Conservation (phyloP, 371 early-diverging fungal genomes). For the Lichtheimia hyalospora region DNA sequence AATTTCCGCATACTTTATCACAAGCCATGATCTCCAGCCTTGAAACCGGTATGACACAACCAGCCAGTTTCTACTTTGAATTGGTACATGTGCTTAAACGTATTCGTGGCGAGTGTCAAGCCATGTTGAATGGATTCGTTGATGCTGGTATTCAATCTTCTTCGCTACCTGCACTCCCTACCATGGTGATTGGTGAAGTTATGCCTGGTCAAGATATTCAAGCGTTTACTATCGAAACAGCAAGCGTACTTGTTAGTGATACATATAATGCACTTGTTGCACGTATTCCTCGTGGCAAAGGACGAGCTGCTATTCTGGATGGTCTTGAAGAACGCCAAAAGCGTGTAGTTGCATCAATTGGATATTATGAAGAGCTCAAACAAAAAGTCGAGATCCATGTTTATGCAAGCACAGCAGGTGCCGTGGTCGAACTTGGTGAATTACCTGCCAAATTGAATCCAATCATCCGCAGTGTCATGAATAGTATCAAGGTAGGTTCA, state of each 20-base stretch:
- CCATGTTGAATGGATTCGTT: slow-evolving; percentile 61
- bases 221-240: slow-evolving; percentile 66
- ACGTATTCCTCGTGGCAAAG: slow-evolving; percentile 42
- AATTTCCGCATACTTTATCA: slow-evolving; percentile 55
- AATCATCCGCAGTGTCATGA: slow-evolving; percentile 87
- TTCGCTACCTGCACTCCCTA: slow-evolving; percentile 61
- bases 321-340: slow-evolving; percentile 60
- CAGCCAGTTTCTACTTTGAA: slow-evolving; percentile 62
- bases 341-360: slow-evolving; percentile 67
- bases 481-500: slow-evolving; percentile 67
- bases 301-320: slow-evolving; percentile 34
- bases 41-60: slow-evolving; percentile 38
- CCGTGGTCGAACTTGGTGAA: slow-evolving; percentile 75
- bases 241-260: slow-evolving; percentile 52
- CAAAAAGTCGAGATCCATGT: slow-evolving; percentile 72
- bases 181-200: slow-evolving; percentile 50
- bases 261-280: slow-evolving; percentile 47
- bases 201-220: slow-evolving; percentile 45
- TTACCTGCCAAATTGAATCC: slow-evolving; percentile 86
- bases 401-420: slow-evolving; percentile 79
- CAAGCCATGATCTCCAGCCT: slow-evolving; percentile 55
- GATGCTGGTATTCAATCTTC: slow-evolving; percentile 53
- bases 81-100: slow-evolving; percentile 66
- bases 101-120: slow-evolving; percentile 77
- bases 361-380: slow-evolving; percentile 64